phyloP scores from a whole-genome alignment of 345 rosid genomes.

The Eucalyptus erythrocorys region DNA sequence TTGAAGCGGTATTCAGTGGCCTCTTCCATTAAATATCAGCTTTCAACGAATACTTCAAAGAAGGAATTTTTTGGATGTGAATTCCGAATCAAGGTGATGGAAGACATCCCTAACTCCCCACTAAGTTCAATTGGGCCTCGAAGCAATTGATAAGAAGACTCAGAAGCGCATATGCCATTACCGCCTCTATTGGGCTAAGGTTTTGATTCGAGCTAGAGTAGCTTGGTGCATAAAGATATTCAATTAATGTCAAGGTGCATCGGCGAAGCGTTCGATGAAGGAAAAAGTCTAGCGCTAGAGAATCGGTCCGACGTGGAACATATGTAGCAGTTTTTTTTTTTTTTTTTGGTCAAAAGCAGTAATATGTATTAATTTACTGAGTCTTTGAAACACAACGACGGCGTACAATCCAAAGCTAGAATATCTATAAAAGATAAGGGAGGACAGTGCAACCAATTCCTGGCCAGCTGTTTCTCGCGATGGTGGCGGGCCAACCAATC shows the following conservation, averaged over 20 bases:
- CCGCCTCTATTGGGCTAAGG: not conserved
- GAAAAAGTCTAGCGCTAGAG: too few species aligned
- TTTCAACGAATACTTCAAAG: accelerated
- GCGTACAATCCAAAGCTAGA: too few species aligned
- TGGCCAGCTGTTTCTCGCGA: too few species aligned
- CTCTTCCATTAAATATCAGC: not conserved
- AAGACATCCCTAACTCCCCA: too few species aligned
- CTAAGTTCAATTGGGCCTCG: not conserved
- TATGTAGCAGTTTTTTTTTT: too few species aligned
- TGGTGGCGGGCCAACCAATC: too few species aligned
- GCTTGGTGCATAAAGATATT: too few species aligned
- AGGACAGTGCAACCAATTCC: too few species aligned
- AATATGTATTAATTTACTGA: too few species aligned
- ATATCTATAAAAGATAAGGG: too few species aligned
- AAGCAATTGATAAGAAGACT: not conserved
- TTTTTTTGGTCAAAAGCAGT: too few species aligned
- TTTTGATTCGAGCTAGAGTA: not conserved
- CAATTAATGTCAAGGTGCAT: accelerated
- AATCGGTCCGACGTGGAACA: not conserved
- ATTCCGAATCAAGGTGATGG: not conserved
- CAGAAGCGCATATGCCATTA: not conserved
- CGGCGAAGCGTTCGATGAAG: accelerated
- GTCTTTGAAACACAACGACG: too few species aligned
- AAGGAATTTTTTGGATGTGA: not conserved
- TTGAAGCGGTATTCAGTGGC: not conserved